Conservation (phyloP, 371 early-diverging fungal species). For the Lichtheimia ramosa region DNA sequence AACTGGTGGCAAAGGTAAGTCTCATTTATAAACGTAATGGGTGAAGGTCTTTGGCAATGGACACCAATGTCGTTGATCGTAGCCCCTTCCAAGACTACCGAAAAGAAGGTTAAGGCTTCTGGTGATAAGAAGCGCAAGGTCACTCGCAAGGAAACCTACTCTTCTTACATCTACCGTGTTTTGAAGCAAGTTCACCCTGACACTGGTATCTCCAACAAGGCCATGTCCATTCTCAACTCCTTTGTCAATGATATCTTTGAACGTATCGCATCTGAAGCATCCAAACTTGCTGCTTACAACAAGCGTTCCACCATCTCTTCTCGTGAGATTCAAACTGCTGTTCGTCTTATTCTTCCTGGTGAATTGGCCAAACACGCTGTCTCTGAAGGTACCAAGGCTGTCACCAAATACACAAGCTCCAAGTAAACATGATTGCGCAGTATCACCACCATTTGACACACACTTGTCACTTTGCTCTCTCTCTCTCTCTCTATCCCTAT, state of each 20-base stretch:
- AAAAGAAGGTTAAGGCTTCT: conserved; percentile 46
- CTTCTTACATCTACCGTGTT: conserved; percentile 96
- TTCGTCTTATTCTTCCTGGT: conserved; percentile 93
- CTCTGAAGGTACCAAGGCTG: conserved; percentile 97
- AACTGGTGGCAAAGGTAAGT: conserved; percentile 20
- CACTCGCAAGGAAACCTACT: conserved; percentile 88
- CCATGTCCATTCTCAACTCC: conserved; percentile 98
- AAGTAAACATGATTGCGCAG: conserved; percentile 40
- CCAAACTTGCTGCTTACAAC: conserved; percentile 94
- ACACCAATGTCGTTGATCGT: neutral
- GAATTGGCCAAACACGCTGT: conserved; percentile 98
- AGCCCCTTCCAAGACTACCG: conserved; percentile 68
- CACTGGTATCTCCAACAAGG: conserved; percentile 98
- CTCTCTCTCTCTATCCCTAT: conserved; percentile 4
- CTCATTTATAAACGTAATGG: neutral
- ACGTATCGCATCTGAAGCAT: conserved; percentile 88
- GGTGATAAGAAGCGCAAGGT: conserved; percentile 61
- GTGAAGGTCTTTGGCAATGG: too few relatives aligned
- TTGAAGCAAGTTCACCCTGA: conserved; percentile 98
- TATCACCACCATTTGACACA: neutral
- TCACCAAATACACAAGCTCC: conserved; percentile 93
- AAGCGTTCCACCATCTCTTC: conserved; percentile 95
- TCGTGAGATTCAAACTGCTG: conserved; percentile 95
- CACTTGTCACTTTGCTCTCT: conserved; percentile 9
- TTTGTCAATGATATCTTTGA: conserved; percentile 98